Conservation (phyloP, 2,329 filamentous ascomycete genomes). For the Zopfia rhizophila region DNA sequence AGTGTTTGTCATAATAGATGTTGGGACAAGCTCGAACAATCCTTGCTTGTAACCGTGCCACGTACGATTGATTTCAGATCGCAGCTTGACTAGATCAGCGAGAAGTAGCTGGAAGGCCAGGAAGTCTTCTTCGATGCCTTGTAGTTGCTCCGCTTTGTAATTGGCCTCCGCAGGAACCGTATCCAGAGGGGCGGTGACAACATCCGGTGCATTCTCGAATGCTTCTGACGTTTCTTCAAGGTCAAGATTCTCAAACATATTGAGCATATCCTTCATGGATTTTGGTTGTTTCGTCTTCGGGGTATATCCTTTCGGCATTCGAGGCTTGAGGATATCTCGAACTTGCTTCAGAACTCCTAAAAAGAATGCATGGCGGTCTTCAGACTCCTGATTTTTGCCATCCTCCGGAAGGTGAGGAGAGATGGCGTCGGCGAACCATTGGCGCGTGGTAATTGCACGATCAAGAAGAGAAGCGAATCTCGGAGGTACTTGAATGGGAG, state of each 20-base stretch:
- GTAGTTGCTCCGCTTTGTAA: conserved; percentile 46
- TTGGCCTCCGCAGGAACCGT: conserved; percentile 17
- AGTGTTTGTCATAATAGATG: conserved; percentile 30
- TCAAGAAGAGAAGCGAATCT: conserved; percentile 47
- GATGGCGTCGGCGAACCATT: conserved; percentile 33
- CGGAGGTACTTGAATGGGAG: conserved; percentile 37
- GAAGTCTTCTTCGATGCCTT: conserved; percentile 17
- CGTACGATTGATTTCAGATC: conserved; percentile 18
- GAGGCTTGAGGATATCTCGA: conserved; percentile 37
- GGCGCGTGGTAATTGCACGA: conserved; percentile 51
- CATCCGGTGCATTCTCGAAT: conserved; percentile 48
- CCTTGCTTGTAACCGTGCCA: conserved; percentile 28
- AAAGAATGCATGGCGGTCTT: conserved; percentile 48
- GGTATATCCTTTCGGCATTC: conserved; percentile 13
- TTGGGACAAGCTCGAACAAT: conserved; percentile 21
- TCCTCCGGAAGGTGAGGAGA: conserved; percentile 23
- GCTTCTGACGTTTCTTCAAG: conserved; percentile 53
- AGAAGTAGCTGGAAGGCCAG: conserved; percentile 24
- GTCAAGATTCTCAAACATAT: conserved; percentile 49
- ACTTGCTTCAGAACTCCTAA: conserved; percentile 50
- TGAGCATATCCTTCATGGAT: conserved; percentile 25
- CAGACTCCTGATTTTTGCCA: conserved; percentile 27
- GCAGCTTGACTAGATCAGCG: conserved; percentile 21
- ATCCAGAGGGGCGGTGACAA: conserved; percentile 13
- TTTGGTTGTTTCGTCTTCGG: conserved; percentile 2